Base-by-base conservation (phyloP, 2,329 filamentous ascomycete species). In the Diplodia scrobiculata region DNA sequence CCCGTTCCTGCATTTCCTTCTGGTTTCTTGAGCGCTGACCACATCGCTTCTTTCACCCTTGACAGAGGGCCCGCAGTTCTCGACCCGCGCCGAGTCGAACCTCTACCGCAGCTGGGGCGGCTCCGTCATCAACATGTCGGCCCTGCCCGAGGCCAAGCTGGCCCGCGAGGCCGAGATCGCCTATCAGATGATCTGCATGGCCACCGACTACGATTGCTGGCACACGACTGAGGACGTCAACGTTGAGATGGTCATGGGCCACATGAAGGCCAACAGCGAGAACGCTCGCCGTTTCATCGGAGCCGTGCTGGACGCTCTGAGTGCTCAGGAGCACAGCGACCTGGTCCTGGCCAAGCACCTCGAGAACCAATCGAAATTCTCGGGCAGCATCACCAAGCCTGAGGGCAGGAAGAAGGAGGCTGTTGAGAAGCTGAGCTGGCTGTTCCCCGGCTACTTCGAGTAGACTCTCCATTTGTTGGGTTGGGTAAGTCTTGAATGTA, bases 131-230 rank as follows among this genome's bases (percentile, higher is more conserved):
- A 98, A 98, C 86, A 99, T 99, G 95, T 96, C 91, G 52, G 90
- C 89, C 14, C 85, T 99, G 17, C 95, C 95, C 21, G 95, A 99
- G 81, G 91, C 94, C 59, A 99, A 99, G 84, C 88, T 99, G 21
- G 95, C 95, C 10, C 89, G 91, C 64, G 95, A 99, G 82, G 95
- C 95, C 27, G 95, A 99, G 83, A 90, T 99, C 72, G 90, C 90
- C 41, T 98, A 98, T 80, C 92, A 96, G 82, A 96, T 97, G 86
- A 96, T 99, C 74, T 97, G 94, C 84, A 99, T 99, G 95, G 91
- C 92, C 38, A 99, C 95, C 32, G 95, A 99, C 82, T 99, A 99
- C 79, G 95, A 99, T 83, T 98, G 94, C 87, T 99, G 95, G 95
- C 90, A 93, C 76, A 87, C 86, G 21, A 86, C 85, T 58, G 90